phyloP scores from a whole-genome alignment of 352 stramenopile species.

The Stephanocyclus meneghinianus region DNA sequence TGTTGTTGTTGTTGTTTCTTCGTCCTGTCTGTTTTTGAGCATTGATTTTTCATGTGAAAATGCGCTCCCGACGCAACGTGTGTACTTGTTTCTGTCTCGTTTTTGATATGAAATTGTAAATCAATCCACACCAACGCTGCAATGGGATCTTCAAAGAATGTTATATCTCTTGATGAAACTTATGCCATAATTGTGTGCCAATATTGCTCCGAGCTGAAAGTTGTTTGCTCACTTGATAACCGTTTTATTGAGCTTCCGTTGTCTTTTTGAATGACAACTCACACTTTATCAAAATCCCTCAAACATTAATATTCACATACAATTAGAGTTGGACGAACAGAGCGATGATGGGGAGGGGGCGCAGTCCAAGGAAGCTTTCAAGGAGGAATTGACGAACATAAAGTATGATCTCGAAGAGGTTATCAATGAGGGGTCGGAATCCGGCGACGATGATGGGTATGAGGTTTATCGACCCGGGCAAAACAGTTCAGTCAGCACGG shows the following conservation, averaged over 20 bases:
- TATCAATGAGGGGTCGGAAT: background rate
- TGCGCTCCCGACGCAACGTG: background rate
- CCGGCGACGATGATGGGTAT: conserved; percentile 7
- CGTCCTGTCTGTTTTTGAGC: too few relatives aligned
- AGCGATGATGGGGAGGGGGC: conserved; percentile 12
- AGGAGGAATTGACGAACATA: conserved; percentile 21
- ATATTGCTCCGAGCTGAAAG: too few relatives aligned
- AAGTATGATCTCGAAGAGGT: conserved; percentile 6
- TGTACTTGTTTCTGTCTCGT: background rate
- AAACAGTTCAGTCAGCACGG: background rate
- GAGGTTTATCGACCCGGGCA: background rate
- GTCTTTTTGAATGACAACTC: background rate
- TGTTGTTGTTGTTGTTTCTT: background rate
- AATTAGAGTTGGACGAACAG: conserved; percentile 11
- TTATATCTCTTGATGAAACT: too few relatives aligned
- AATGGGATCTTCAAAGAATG: too few relatives aligned
- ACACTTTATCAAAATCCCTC: background rate
- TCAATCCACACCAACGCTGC: too few relatives aligned
- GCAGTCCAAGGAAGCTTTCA: conserved; percentile 15
- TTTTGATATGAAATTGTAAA: too few relatives aligned
- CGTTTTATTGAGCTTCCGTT: background rate
- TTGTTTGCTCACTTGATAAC: too few relatives aligned
- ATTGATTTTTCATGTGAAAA: background rate
- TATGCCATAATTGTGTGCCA: too few relatives aligned
- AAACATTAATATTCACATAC: background rate